Evolutionary conservation across 768 basidiomycete species (phyloP), one percentile per base, ranked within the genome.

Genomic region (Butyriboletus loyo): DNA sequence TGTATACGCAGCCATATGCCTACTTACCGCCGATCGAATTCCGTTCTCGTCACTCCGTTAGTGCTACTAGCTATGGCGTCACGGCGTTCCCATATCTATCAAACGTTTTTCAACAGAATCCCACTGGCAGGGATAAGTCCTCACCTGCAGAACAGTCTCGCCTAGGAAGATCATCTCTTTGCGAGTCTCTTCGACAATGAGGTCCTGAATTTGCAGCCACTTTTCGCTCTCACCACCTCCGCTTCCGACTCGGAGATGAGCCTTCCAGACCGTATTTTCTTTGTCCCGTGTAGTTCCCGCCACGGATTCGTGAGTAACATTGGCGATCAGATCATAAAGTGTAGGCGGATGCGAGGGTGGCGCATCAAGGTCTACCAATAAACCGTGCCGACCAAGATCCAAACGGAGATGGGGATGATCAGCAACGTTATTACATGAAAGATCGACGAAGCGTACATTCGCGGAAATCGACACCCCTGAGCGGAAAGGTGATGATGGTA

Each of bases 81-180:
- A 59, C 84, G 75, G 57, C 79, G 75, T 69, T 85, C 83, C 84
- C 84, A 86, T 62, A 86, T 83, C 84, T 85, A 61, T 34, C 45
- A 25, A 27, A 39, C 8, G 37, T 17, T 61, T 53, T 52, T 66
- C 49, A 61, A 46, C 35, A 27, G 28, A 52, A 14, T 44, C 24
- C 42, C 51, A 53, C 21, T 28, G 22, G 25, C 17, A 49, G n/a
- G 34, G 27, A 52, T 19, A 36, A 45, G 40, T 41, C 8, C 63
- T 53, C 55, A 94, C 94, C 81, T 99, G 97, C 46, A 99, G 74
- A 30, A 96, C 87, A n/a, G 89, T 92, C 70, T 98, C 97, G 25
- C 95, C 96, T 32, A 99, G 75, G 68, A 97, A 94, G 49, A 99
- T 96, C 92, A 99, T 94, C 66, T 97, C 93, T 70, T 90, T 92